These are phyloP conservation scores for Blastobotrys illinoisensis DNA, from an alignment of 1,139 yeast genomes.

Conservation along the genomic window DNA sequence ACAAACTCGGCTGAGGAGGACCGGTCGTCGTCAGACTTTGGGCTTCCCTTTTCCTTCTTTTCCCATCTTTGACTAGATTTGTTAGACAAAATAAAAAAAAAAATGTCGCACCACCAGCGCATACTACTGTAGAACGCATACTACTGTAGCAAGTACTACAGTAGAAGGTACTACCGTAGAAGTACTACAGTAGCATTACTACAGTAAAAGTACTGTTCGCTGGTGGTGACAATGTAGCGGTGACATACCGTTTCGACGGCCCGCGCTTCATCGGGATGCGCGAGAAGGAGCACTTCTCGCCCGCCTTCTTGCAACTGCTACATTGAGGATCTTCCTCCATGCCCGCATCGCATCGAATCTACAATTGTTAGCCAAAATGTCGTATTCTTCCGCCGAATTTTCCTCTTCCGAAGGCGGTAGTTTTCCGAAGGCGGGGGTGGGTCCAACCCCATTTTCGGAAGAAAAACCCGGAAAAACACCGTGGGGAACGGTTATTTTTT, in stretches of 20 bases:
- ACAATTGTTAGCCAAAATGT: conserved; percentile 10
- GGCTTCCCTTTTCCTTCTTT: neutral
- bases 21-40: conserved; percentile 2
- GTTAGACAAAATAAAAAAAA: neutral
- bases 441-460: neutral
- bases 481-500: conserved; percentile 3
- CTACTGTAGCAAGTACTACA: too few species aligned
- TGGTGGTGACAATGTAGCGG: neutral
- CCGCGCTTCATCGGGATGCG: conserved; percentile 41
- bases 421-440: neutral
- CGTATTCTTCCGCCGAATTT: conserved; percentile 1
- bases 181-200: neutral
- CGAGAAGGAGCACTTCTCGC: conserved; percentile 38
- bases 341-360: conserved; percentile 39
- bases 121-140: too few species aligned
- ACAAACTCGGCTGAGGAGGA: conserved; percentile 7
- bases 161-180: neutral
- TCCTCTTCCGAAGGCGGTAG: neutral
- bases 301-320: conserved; percentile 36
- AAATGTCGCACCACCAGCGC: neutral
- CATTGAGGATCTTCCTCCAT: conserved; percentile 31
- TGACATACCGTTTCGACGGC: conserved; percentile 33
- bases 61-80: neutral
- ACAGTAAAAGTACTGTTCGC: too few species aligned
- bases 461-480: conserved; percentile 8